These are phyloP conservation scores for Carex myosuroides DNA, from an alignment of 176 grass and related monocot species.

Conservation along the genomic window DNA sequence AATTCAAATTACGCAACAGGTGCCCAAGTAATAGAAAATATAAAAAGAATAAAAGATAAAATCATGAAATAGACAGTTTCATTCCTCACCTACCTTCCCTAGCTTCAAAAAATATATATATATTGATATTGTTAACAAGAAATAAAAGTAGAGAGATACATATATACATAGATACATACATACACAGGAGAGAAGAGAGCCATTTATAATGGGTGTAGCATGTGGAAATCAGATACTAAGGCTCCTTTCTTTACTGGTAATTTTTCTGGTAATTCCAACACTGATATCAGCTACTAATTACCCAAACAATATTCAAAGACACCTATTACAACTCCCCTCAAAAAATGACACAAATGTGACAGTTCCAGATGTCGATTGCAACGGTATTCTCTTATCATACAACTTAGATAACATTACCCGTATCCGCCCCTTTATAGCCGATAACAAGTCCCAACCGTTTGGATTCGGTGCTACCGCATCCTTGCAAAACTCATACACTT, in stretches of 20 bases:
- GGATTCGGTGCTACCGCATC: slow-evolving; percentile 49
- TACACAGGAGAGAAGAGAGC: neutral
- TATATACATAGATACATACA: neutral
- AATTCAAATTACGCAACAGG: slow-evolving; percentile 11
- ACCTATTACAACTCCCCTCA: neutral
- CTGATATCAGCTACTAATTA: neutral
- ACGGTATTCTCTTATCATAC: slow-evolving; percentile 62
- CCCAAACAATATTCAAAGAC: neutral
- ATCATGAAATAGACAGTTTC: neutral
- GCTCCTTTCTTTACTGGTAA: neutral
- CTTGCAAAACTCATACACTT: slow-evolving; percentile 45
- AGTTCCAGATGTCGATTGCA: slow-evolving; percentile 38
- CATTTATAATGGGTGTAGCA: neutral
- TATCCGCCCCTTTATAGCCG: slow-evolving; percentile 51
- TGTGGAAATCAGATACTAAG: neutral
- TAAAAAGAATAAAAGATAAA: neutral
- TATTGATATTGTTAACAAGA: neutral
- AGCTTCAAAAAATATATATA: neutral
- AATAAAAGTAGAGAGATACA: neutral
- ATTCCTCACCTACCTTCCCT: neutral
- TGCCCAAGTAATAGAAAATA: neutral
- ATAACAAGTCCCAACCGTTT: slow-evolving; percentile 38
- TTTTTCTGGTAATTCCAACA: neutral
- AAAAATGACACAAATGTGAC: neutral
- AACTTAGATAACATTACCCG: slow-evolving; percentile 20